Evolutionary conservation across 768 basidiomycete genomes (phyloP).

Genomic region (Lentinula aciculospora): DNA sequence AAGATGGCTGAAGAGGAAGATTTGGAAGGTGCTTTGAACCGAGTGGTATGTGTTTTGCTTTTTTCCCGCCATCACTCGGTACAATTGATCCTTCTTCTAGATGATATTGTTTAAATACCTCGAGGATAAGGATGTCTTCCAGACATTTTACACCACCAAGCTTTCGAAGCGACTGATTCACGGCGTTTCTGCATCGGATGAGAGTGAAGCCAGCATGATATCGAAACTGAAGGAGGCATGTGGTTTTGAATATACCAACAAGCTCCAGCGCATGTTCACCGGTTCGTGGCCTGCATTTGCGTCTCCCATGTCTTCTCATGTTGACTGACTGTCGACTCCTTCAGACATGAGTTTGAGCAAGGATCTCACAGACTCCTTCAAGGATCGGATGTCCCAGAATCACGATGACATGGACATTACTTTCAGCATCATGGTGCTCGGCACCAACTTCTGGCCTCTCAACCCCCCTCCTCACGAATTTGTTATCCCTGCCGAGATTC

Average conservation of each 20-base stretch:
- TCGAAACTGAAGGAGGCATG: slow-evolving; percentile 95
- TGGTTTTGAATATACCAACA: slow-evolving; percentile 95
- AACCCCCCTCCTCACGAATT: slow-evolving; percentile 81
- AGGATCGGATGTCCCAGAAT: slow-evolving; percentile 83
- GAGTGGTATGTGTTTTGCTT: slow-evolving; percentile 56
- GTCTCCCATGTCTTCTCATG: slow-evolving; percentile 10
- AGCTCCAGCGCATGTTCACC: slow-evolving; percentile 95
- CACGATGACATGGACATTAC: slow-evolving; percentile 86
- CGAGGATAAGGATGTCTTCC: slow-evolving; percentile 98
- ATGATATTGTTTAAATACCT: slow-evolving; percentile 98
- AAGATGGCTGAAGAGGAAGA: slow-evolving; percentile 92
- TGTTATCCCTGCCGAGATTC: slow-evolving; percentile 82
- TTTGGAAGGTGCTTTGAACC: slow-evolving; percentile 83
- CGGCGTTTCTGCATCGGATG: slow-evolving; percentile 88
- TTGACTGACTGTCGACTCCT: slow-evolving; percentile 2
- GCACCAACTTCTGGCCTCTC: slow-evolving; percentile 95
- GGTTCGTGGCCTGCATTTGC: slow-evolving; percentile 38
- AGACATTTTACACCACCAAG: slow-evolving; percentile 97
- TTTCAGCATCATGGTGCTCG: slow-evolving; percentile 91
- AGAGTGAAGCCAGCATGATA: slow-evolving; percentile 97
- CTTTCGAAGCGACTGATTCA: slow-evolving; percentile 90
- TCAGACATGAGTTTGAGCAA: slow-evolving; percentile 93
- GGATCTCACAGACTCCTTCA: slow-evolving; percentile 93
- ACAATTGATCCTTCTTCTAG: slow-evolving; percentile 37
- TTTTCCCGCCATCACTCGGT: slow-evolving; percentile 15